phyloP scores from a whole-genome alignment of 2,329 filamentous ascomycete genomes.

The Cladosporium colombiae region DNA sequence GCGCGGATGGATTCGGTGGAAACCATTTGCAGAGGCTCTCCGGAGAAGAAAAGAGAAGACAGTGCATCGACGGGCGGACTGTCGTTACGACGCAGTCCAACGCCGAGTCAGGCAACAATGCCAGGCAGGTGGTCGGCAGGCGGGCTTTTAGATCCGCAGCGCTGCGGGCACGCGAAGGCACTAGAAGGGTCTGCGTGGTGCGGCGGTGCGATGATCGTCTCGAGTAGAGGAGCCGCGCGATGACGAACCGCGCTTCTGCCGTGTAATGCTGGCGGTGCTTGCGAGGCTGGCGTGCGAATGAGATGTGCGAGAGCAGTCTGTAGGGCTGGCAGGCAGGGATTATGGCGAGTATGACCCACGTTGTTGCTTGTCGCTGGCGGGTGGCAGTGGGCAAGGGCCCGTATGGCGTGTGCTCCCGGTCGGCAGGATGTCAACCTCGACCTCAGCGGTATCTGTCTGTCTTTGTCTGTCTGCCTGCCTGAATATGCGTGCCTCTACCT shows the following conservation, averaged over 20 bases:
- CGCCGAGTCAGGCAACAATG: conserved; percentile 6
- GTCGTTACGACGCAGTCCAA: conserved; percentile 14
- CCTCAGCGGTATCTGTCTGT: background rate
- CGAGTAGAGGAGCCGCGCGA: background rate
- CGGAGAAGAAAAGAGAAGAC: conserved; percentile 1
- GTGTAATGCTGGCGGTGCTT: background rate
- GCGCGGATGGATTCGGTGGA: conserved; percentile 35
- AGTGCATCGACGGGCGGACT: conserved; percentile 18
- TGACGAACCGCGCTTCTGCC: conserved; percentile 8
- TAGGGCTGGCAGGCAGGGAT: background rate
- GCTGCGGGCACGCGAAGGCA: background rate
- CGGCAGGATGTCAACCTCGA: background rate
- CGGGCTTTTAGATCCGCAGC: background rate
- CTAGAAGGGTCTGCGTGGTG: background rate
- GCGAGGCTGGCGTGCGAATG: background rate
- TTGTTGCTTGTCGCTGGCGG: background rate
- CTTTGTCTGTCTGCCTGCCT: background rate
- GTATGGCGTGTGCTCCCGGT: background rate
- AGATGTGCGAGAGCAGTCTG: background rate
- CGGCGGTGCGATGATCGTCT: background rate
- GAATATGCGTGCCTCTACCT: background rate
- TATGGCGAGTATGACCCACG: background rate
- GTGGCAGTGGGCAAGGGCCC: background rate
- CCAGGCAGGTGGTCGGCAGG: background rate
- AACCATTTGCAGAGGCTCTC: conserved; percentile 12